Percentiles rank a stretch among this genome's conserved stretches.
These are phyloP conservation scores for Daldinia childiae DNA, from an alignment of 495 filamentous ascomycete genomes.

Conservation along the genomic window DNA sequence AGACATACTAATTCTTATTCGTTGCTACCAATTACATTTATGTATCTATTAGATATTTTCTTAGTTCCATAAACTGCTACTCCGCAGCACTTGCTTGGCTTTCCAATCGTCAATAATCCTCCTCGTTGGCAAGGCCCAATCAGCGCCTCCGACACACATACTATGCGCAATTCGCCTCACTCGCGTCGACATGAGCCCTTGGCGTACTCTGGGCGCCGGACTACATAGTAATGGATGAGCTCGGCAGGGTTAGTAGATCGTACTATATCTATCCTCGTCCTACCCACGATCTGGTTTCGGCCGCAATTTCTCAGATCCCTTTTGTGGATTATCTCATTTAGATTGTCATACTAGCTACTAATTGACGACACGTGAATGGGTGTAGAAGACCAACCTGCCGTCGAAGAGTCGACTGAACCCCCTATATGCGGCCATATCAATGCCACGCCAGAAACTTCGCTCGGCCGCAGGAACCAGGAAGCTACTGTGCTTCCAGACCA, in stretches of 20 bases:
- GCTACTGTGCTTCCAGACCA: constrained; percentile 11
- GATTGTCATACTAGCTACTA: constrained; percentile 14
- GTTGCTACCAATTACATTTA: neutral
- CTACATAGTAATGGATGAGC: constrained; percentile 30
- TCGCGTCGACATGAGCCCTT: constrained; percentile 35
- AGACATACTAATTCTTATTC: neutral
- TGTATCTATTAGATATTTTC: constrained; percentile 11
- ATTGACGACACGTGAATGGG: constrained; percentile 54
- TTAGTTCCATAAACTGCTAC: constrained; percentile 26
- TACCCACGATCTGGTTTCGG: constrained; percentile 26
- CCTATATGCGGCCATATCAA: constrained; percentile 58
- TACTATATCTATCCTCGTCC: constrained; percentile 38
- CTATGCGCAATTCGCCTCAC: constrained; percentile 36
- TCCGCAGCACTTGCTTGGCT: constrained; percentile 25
- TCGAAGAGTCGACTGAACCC: constrained; percentile 62
- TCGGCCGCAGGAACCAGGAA: constrained; percentile 28
- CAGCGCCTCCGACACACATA: constrained; percentile 27
- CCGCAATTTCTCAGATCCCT: constrained; percentile 11
- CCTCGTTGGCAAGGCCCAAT: constrained; percentile 29
- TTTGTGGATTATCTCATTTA: constrained; percentile 18
- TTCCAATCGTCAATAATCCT: constrained; percentile 17
- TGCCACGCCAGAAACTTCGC: constrained; percentile 40
- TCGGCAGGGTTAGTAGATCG: constrained; percentile 23
- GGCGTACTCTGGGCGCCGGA: constrained; percentile 28
- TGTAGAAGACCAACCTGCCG: constrained; percentile 56